A percentile compares a stretch with the other conserved stretches of the same genome.
These are phyloP conservation scores for Dimocarpus longan DNA, from an alignment of 345 rosid species.

Conservation along the genomic window DNA sequence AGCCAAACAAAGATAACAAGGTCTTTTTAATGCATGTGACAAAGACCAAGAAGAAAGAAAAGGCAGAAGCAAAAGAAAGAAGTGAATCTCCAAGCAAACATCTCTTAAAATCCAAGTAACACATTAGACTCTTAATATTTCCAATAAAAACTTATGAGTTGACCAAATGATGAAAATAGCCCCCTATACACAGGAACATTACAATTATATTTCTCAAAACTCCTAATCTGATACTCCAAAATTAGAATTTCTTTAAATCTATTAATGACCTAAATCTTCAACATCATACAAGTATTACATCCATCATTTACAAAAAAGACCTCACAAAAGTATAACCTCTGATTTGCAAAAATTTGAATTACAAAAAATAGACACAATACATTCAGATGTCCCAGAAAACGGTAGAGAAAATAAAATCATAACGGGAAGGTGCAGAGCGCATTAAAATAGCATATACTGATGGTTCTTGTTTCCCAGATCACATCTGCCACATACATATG, in stretches of 20 bases:
- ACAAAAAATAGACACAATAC: background rate
- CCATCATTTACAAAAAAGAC: background rate
- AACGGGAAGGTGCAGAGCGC: background rate
- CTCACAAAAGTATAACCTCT: background rate
- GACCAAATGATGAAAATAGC: background rate
- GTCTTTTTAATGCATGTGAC: background rate
- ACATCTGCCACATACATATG: no score
- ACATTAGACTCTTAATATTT: background rate
- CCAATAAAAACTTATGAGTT: background rate
- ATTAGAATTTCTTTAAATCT: background rate
- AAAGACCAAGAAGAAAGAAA: background rate
- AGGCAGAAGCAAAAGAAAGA: background rate
- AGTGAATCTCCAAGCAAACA: background rate
- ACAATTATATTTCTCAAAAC: background rate
- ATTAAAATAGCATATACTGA: background rate
- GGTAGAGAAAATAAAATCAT: background rate
- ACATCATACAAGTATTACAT: background rate
- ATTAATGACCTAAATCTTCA: background rate
- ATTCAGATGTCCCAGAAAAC: background rate
- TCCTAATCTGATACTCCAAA: background rate
- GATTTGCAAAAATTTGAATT: background rate
- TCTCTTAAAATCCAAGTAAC: background rate
- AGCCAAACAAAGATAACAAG: background rate
- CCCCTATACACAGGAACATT: background rate
- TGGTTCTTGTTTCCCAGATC: background rate